Base-by-base conservation (phyloP, 2,329 filamentous ascomycete genomes). In the Aspergillus eucalypticola region DNA sequence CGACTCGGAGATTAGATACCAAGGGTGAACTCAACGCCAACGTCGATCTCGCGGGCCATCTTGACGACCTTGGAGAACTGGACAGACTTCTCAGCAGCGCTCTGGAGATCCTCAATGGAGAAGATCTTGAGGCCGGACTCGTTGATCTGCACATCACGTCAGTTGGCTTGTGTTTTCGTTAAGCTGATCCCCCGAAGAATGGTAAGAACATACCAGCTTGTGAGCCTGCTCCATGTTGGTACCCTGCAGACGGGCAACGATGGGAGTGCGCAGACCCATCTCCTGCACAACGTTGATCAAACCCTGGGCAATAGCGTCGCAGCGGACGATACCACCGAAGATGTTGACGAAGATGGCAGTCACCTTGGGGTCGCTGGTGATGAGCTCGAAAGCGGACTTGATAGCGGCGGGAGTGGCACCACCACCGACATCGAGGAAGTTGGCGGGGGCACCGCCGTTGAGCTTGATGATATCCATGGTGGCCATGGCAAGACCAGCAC, bases 381-480 rank as follows among this genome's bases (percentile, higher is more conserved):
- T 99, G 73, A 99, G 90, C 79, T 96, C 93, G 76, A 99, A 99
- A 68, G 95, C 95, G 81, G 95, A 90, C 84, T 92, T 91, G 82
- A 99, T 99, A 72, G 95, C 95, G 68, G 93, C 90, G 35, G 95
- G 93, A 62, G 95, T 99, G 69, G 95, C 95, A 84, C 95, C 95
- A 78, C 95, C 95, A 75, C 95, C 95, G 70, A 99, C 95, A 78
- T 99, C 95, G 71, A 99, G 86, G 88, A 99, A 99, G 88, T 99
- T 99, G 71, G 95, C 95, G 64, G 95, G 95, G 75, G 87, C 84
- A 66, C 95, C 95, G 71, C 95, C 95, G 82, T 98, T 99, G 66
- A 99, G 87, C 88, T 99, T 98, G 87, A 99, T 99, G 80, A 99
- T 98, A 81, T 99, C 95, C 95, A 99, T 99, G 78, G 95, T 99